Percentiles rank a stretch among this genome's conserved stretches.
phyloP scores from a whole-genome alignment of 768 basidiomycete genomes.

The Termitomyces titanicus region DNA sequence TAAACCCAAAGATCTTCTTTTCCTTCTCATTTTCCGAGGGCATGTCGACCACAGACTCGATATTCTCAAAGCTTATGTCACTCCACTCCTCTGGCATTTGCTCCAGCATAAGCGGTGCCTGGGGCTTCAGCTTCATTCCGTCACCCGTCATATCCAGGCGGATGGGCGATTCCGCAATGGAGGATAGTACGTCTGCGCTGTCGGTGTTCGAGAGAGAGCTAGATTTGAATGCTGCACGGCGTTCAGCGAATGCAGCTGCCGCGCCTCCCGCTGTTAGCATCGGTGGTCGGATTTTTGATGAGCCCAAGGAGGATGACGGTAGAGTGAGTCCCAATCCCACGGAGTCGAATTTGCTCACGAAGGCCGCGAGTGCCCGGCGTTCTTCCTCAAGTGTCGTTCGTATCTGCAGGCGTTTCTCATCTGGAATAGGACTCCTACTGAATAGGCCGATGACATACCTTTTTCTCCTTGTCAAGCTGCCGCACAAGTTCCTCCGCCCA shows the following conservation, averaged over 20 bases:
- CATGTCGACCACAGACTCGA: slow-evolving; percentile 8
- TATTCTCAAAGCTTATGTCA: slow-evolving; percentile 52
- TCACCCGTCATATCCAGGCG: slow-evolving; percentile 34
- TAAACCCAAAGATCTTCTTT: slow-evolving; percentile 10
- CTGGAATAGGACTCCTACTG: background rate
- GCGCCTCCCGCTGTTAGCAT: slow-evolving; percentile 53
- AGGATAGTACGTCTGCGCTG: slow-evolving; percentile 1
- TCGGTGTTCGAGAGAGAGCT: background rate
- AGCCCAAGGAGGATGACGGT: slow-evolving; percentile 16
- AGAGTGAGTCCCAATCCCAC: slow-evolving; percentile 47
- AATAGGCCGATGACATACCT: slow-evolving; percentile 31
- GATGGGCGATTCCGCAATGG: slow-evolving; percentile 42
- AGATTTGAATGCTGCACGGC: slow-evolving; percentile 31
- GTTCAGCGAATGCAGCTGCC: slow-evolving; percentile 43
- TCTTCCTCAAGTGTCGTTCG: slow-evolving; percentile 72
- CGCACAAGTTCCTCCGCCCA: slow-evolving; percentile 76
- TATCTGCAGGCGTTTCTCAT: slow-evolving; percentile 29
- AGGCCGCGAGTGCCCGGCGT: slow-evolving; percentile 71
- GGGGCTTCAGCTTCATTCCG: slow-evolving; percentile 22
- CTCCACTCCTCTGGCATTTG: slow-evolving; percentile 55
- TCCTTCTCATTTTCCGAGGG: slow-evolving; percentile 6
- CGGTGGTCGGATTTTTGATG: slow-evolving; percentile 42
- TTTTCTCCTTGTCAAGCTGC: slow-evolving; percentile 78
- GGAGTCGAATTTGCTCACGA: slow-evolving; percentile 81
- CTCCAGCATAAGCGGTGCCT: slow-evolving; percentile 50